Percentiles rank a stretch among this genome's conserved stretches.
Evolutionary conservation across 208 protist species (phyloP).

Genomic region (Trichomonas tenax): DNA sequence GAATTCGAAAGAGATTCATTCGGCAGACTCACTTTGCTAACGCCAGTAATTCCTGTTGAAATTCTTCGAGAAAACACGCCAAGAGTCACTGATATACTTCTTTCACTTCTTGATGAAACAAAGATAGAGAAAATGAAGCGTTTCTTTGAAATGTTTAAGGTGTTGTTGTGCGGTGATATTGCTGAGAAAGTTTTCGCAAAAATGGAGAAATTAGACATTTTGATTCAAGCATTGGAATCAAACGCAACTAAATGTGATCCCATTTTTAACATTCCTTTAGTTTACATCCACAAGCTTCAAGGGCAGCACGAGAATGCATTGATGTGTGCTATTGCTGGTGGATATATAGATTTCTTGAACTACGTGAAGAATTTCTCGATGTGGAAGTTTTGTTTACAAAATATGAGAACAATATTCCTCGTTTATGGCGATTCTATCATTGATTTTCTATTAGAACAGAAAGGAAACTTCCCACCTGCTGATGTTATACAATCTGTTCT

Average conservation of each 20-base stretch:
- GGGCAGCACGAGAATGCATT: neutral
- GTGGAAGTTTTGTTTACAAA: neutral
- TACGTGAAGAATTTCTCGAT: neutral
- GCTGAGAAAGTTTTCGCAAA: neutral
- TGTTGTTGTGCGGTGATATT: neutral
- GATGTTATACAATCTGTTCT: neutral
- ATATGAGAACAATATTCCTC: neutral
- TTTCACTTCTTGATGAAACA: neutral
- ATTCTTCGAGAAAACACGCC: neutral
- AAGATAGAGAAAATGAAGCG: neutral
- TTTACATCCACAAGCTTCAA: neutral
- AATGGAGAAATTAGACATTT: neutral
- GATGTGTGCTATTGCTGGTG: neutral
- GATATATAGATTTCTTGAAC: neutral
- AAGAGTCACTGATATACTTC: neutral
- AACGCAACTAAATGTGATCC: neutral
- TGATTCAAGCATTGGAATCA: neutral
- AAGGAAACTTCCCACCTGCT: neutral
- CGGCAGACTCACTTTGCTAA: neutral
- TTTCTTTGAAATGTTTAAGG: neutral
- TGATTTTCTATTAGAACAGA: neutral
- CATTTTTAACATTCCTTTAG: neutral
- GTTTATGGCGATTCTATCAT: neutral
- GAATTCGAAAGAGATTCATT: neutral
- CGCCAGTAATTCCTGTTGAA: neutral